Evolutionary conservation across 1,284 basidiomycete genomes (phyloP).

Genomic region (Malassezia caprae): DNA sequence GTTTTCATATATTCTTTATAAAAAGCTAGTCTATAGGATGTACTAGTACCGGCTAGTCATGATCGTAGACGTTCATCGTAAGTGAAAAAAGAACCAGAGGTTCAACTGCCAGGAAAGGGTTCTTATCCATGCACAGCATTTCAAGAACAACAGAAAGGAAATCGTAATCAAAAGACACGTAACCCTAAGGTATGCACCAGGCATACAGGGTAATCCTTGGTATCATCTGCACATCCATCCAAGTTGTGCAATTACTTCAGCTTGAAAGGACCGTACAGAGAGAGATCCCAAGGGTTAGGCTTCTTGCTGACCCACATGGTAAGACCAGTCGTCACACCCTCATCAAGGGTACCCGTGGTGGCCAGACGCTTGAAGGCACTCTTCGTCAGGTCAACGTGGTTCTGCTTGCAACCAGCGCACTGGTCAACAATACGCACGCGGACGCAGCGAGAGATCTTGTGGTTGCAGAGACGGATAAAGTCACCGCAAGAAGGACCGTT

Average conservation of each 20-base stretch:
- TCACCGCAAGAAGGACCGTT: constrained; percentile 37
- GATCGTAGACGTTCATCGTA: background rate
- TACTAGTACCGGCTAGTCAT: background rate
- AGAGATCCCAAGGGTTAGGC: constrained; percentile 34
- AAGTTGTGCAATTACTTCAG: constrained; percentile 16
- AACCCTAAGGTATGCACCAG: background rate
- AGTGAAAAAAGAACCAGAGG: background rate
- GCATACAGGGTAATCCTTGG: background rate
- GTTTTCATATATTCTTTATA: background rate
- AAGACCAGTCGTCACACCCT: constrained; percentile 33
- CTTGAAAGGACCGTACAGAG: constrained; percentile 31
- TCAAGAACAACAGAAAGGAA: background rate
- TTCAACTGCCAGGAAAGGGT: background rate
- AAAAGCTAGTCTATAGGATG: background rate
- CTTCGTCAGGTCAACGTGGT: constrained; percentile 41
- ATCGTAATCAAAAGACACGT: background rate
- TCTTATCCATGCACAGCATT: background rate
- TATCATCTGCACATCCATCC: background rate
- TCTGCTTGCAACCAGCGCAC: constrained; percentile 35
- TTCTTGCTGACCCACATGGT: constrained; percentile 27
- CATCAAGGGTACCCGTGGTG: constrained; percentile 26
- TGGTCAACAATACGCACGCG: constrained; percentile 39
- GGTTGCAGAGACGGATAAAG: constrained; percentile 42
- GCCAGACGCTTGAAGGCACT: constrained; percentile 37
- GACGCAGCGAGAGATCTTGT: constrained; percentile 7